These are phyloP conservation scores for Collybiopsis confluens DNA, from an alignment of 768 basidiomycete species.

Conservation along the genomic window DNA sequence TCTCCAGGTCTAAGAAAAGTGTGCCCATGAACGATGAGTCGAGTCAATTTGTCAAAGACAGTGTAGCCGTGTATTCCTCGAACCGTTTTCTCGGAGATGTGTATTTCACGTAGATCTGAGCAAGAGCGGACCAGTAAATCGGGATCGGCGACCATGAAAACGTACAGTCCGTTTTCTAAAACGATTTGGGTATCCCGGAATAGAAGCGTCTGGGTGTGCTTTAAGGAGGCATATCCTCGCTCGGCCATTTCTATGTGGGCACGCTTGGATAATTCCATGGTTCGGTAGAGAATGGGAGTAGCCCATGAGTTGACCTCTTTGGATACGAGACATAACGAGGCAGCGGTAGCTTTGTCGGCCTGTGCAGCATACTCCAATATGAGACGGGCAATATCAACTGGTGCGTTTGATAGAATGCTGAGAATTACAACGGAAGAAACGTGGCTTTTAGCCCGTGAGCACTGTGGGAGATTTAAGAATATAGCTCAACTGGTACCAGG, in stretches of 20 bases:
- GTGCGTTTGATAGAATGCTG: constrained; percentile 4
- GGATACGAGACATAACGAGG: background rate
- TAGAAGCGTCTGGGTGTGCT: background rate
- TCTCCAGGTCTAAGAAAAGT: constrained; percentile 1
- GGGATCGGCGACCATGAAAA: background rate
- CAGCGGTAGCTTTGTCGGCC: background rate
- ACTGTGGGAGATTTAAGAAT: background rate
- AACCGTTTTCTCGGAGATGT: background rate
- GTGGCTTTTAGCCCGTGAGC: no score
- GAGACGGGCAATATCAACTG: constrained; percentile 2
- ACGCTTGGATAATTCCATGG: background rate
- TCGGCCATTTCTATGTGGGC: background rate
- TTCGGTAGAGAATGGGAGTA: constrained; percentile 3
- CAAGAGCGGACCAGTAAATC: background rate
- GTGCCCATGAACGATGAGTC: background rate
- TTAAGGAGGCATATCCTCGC: background rate
- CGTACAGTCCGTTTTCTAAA: background rate
- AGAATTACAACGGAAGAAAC: background rate
- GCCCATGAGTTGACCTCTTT: constrained; percentile 1
- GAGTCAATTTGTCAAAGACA: background rate
- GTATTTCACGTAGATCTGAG: background rate
- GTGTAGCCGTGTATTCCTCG: background rate
- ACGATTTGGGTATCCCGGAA: background rate
- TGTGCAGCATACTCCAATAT: constrained; percentile 7
- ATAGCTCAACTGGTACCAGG: constrained; percentile 1